Percentiles rank a stretch among this genome's conserved stretches.
These are phyloP conservation scores for Xylaria sp. DNA, from an alignment of 2,329 filamentous ascomycete genomes.

Conservation along the genomic window DNA sequence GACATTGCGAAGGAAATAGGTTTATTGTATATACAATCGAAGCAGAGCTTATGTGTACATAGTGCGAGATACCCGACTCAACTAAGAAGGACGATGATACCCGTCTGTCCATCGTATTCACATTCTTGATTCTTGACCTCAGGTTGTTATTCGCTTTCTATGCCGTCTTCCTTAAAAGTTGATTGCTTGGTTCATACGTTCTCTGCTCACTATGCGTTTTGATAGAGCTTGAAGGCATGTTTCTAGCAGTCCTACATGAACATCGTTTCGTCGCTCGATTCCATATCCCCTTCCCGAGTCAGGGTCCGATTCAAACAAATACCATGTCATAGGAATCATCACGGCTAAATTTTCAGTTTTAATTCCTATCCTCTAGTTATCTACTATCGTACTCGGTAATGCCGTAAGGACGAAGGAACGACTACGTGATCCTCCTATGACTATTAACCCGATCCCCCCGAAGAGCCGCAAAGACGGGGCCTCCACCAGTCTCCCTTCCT, in stretches of 20 bases:
- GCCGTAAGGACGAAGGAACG: constrained; percentile 1
- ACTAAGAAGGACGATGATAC: constrained; percentile 20
- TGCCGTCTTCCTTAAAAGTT: neutral
- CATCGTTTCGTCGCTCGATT: neutral
- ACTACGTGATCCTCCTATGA: neutral
- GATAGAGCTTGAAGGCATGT: neutral
- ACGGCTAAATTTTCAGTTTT: neutral
- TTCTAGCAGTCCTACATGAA: neutral
- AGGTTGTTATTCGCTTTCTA: neutral
- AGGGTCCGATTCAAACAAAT: neutral
- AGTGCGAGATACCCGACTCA: constrained; percentile 39
- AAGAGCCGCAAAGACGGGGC: constrained; percentile 25
- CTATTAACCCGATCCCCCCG: neutral
- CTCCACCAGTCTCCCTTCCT: neutral
- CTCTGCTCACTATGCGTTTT: neutral
- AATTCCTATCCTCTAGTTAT: neutral
- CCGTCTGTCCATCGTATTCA: neutral
- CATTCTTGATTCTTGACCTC: neutral
- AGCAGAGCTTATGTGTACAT: constrained; percentile 33
- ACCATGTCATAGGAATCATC: neutral
- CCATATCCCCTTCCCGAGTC: constrained; percentile 1
- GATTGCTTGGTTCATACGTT: neutral
- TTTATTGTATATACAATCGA: constrained; percentile 21
- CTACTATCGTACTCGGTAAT: neutral
- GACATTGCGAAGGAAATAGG: neutral